phyloP scores from a whole-genome alignment of 208 protist genomes.

The Trypanosoma brucei region DNA sequence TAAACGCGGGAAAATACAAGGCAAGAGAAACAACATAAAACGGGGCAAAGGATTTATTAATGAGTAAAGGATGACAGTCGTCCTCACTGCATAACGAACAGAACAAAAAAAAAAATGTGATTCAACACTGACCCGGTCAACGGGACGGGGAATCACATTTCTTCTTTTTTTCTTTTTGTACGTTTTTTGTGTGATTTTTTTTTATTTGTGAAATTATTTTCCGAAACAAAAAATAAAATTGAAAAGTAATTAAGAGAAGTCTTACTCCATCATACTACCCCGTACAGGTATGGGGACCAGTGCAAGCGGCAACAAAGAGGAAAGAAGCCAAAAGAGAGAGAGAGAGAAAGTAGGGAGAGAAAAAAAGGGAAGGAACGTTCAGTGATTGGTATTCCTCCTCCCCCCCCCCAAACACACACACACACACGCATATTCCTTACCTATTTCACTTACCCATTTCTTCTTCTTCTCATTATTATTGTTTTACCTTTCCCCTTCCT shows the following conservation, averaged over 20 bases:
- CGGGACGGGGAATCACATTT: too few species aligned
- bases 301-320: slow-evolving; percentile 1
- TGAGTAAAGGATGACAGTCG: slow-evolving; percentile 1
- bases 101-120: slow-evolving; percentile 22
- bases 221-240: not conserved
- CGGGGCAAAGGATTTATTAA: slow-evolving; percentile 3
- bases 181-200: too few species aligned
- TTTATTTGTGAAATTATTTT: too few species aligned
- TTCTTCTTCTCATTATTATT: too few species aligned
- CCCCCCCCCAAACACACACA: not conserved
- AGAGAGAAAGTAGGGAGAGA: slow-evolving; percentile 2
- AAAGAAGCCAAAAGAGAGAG: slow-evolving; percentile 4
- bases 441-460: too few species aligned
- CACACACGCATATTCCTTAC: too few species aligned
- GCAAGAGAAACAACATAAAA: not conserved
- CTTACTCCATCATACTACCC: not conserved
- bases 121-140: not conserved
- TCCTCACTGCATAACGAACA: not conserved
- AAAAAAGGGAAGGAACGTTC: too few species aligned
- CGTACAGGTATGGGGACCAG: not conserved
- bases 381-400: not conserved
- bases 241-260: not conserved
- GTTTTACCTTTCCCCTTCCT: too few species aligned
- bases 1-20: too few species aligned
- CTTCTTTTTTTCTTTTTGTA: too few species aligned